phyloP scores from a whole-genome alignment of 164 flowering plant genomes.

The Dillenia turbinata region DNA sequence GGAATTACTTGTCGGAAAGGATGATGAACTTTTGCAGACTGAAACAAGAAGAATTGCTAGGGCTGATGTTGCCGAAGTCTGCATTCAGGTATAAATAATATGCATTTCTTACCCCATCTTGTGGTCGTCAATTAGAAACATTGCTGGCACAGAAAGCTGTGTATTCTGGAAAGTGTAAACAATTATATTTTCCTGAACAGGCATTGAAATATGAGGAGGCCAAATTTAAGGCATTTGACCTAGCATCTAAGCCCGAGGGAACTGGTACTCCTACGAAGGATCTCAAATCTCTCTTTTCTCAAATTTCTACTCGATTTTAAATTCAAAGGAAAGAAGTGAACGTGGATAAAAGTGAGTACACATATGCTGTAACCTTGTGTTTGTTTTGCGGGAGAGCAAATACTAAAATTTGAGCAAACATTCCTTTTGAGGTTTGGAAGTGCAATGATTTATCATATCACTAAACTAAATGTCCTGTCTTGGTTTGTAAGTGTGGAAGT shows the following conservation, averaged over 20 bases:
- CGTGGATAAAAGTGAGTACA: too few species aligned
- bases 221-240: conserved; percentile 84
- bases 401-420: too few species aligned
- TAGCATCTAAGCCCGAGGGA: conserved; percentile 90
- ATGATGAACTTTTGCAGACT: conserved; percentile 88
- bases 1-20: conserved; percentile 88
- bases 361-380: too few species aligned
- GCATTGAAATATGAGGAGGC: conserved; percentile 86
- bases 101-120: not conserved
- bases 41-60: conserved; percentile 70
- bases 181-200: conserved; percentile 28
- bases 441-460: too few species aligned
- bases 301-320: conserved; percentile 61
- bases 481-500: too few species aligned
- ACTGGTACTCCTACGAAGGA: conserved; percentile 85
- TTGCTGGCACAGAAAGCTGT: too few species aligned
- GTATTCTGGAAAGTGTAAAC: too few species aligned
- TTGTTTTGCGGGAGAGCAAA: too few species aligned
- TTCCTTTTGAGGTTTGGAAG: too few species aligned
- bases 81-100: conserved; percentile 75
- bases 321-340: not conserved
- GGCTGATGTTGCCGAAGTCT: conserved; percentile 97
- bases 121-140: not conserved
- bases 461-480: too few species aligned
- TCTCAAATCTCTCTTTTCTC: conserved; percentile 79